A percentile compares a stretch with the other conserved stretches of the same genome.
phyloP scores from a whole-genome alignment of 2,329 filamentous ascomycete species.

The Alternaria triticina region DNA sequence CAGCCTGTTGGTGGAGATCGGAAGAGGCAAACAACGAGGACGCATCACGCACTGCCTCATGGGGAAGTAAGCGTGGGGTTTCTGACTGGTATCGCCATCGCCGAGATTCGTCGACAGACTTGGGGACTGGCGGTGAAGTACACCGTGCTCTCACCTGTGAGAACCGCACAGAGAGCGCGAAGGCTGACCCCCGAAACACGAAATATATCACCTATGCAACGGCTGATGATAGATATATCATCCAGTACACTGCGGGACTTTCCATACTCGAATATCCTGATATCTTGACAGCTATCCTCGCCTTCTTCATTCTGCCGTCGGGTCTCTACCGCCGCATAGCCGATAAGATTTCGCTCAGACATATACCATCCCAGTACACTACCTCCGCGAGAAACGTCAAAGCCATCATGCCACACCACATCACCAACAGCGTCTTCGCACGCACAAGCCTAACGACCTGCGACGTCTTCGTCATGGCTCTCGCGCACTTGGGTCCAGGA shows the following conservation, averaged over 20 bases:
- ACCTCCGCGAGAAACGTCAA: not conserved
- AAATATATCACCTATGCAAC: not conserved
- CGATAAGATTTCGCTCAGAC: not conserved
- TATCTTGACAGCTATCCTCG: not conserved
- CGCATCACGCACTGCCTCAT: constrained; percentile 11
- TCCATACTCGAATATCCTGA: not conserved
- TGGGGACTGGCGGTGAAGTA: constrained; percentile 20
- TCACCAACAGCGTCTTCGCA: constrained; percentile 34
- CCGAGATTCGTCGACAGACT: not conserved
- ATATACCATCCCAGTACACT: not conserved
- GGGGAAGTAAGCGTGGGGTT: not conserved
- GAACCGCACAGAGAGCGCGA: not conserved
- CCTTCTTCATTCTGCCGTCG: not conserved
- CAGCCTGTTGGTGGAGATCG: not conserved
- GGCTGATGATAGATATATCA: not conserved
- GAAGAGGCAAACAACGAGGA: constrained; percentile 1
- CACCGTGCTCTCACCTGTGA: constrained; percentile 13
- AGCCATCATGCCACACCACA: constrained; percentile 35
- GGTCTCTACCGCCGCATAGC: not conserved
- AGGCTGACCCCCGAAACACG: not conserved
- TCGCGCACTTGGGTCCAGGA: constrained; percentile 29
- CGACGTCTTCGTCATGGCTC: constrained; percentile 42
- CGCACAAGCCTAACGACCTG: constrained; percentile 44
- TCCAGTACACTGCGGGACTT: not conserved
- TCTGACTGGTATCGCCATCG: constrained; percentile 5